These are phyloP conservation scores for Albifimbria verrucaria DNA, from an alignment of 2,329 filamentous ascomycete species.

Conservation along the genomic window DNA sequence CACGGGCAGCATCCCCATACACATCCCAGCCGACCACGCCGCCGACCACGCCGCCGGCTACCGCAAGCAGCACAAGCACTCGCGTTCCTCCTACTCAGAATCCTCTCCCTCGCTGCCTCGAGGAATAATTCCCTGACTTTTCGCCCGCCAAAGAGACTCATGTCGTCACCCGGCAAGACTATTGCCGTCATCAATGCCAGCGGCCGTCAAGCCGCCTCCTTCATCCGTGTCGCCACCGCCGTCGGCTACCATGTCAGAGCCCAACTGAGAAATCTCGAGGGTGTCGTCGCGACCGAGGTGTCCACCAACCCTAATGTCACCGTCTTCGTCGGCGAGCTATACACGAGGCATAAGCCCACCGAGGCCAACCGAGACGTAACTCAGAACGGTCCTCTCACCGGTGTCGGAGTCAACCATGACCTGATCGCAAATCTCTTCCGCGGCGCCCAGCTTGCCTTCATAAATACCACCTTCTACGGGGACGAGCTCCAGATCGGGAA, in stretches of 20 bases:
- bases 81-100: constrained; percentile 59
- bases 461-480: constrained; percentile 97
- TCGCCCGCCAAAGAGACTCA: constrained; percentile 56
- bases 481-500: constrained; percentile 89
- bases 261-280: constrained; percentile 83
- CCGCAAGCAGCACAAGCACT: constrained; percentile 55
- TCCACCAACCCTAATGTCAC: constrained; percentile 73
- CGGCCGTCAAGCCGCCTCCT: constrained; percentile 90
- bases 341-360: constrained; percentile 50
- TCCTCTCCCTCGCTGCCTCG: constrained; percentile 49
- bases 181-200: constrained; percentile 95
- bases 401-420: constrained; percentile 65
- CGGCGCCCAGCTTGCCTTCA: constrained; percentile 85
- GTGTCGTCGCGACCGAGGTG: constrained; percentile 85
- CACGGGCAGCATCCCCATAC: constrained; percentile 32
- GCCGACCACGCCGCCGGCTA: constrained; percentile 31
- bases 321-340: constrained; percentile 62
- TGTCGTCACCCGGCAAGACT: constrained; percentile 66
- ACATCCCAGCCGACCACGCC: constrained; percentile 34
- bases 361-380: constrained; percentile 62
- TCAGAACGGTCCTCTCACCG: constrained; percentile 59
- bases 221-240: constrained; percentile 90
- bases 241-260: constrained; percentile 92
- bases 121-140: constrained; percentile 61
- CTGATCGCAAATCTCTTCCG: constrained; percentile 77